These are phyloP conservation scores for Cordyceps cateniannulata DNA, from an alignment of 2,329 filamentous ascomycete species.

Conservation along the genomic window DNA sequence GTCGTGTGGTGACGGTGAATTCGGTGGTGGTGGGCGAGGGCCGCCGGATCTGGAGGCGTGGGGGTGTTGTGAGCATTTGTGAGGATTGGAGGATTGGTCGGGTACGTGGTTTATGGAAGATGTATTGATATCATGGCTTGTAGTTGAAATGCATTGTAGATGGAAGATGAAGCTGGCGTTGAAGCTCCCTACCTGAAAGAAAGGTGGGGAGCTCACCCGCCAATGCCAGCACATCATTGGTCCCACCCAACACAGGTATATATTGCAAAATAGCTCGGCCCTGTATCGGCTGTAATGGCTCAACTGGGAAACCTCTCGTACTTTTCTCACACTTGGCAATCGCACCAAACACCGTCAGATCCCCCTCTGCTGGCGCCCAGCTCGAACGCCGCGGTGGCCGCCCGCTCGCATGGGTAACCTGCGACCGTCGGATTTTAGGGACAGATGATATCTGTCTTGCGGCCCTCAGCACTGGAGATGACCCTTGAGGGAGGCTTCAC, in stretches of 20 bases:
- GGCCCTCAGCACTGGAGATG: constrained; percentile 62
- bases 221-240: background rate
- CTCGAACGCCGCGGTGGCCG: constrained; percentile 60
- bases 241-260: constrained; percentile 14
- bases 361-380: constrained; percentile 54
- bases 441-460: too few species aligned
- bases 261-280: constrained; percentile 15
- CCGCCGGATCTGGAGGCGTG: constrained; percentile 55
- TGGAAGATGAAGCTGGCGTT: background rate
- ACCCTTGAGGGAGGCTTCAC: constrained; percentile 66
- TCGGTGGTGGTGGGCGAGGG: constrained; percentile 85
- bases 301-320: constrained; percentile 51
- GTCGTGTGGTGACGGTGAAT: constrained; percentile 82
- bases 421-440: constrained; percentile 54
- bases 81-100: constrained; percentile 5
- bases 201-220: background rate
- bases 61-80: constrained; percentile 55
- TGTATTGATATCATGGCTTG: background rate
- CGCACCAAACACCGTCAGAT: constrained; percentile 50
- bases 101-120: too few species aligned
- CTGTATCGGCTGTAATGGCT: constrained; percentile 54
- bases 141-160: background rate
- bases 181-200: background rate
- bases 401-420: constrained; percentile 62
- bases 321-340: constrained; percentile 38